Conservation (phyloP, 2,329 filamentous ascomycete genomes). For the Alternaria sp. region DNA sequence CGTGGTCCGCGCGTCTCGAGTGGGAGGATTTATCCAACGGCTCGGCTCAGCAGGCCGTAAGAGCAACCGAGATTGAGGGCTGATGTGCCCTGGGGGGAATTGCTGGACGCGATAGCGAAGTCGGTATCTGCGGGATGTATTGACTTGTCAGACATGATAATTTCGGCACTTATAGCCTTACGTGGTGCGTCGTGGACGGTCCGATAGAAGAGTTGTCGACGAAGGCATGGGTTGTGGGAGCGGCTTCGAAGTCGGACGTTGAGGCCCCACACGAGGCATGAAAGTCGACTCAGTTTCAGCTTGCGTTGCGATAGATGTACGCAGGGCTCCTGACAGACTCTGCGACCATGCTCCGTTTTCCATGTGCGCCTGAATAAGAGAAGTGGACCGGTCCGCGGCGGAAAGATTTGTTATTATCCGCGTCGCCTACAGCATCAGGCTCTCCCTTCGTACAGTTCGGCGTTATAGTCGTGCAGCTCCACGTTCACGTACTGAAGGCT, state of each 20-base stretch:
- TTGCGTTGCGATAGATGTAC: not conserved
- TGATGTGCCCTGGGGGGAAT: not conserved
- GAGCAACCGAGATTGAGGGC: slow-evolving; percentile 8
- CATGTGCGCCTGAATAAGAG: not conserved
- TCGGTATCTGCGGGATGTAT: not conserved
- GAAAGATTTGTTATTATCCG: not conserved
- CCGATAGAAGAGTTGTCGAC: not conserved
- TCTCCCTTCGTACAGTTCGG: not conserved
- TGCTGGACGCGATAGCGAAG: not conserved
- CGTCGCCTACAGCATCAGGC: not conserved
- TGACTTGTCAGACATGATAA: not conserved
- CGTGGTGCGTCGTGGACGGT: not conserved
- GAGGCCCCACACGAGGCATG: not conserved
- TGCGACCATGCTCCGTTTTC: not conserved
- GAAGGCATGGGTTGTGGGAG: not conserved
- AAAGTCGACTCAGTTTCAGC: not conserved
- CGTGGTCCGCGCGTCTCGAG: not conserved
- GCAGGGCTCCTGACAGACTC: not conserved
- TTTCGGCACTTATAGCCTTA: not conserved
- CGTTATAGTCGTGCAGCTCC: not conserved
- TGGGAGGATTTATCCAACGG: slow-evolving; percentile 5
- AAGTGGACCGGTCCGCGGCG: not conserved
- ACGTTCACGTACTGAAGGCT: not conserved
- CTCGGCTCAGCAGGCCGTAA: not conserved
- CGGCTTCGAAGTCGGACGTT: not conserved